Evolutionary conservation across 345 rosid genomes (phyloP), one percentile per base, ranked within the genome.

Genomic region (Eucalyptus pumila): DNA sequence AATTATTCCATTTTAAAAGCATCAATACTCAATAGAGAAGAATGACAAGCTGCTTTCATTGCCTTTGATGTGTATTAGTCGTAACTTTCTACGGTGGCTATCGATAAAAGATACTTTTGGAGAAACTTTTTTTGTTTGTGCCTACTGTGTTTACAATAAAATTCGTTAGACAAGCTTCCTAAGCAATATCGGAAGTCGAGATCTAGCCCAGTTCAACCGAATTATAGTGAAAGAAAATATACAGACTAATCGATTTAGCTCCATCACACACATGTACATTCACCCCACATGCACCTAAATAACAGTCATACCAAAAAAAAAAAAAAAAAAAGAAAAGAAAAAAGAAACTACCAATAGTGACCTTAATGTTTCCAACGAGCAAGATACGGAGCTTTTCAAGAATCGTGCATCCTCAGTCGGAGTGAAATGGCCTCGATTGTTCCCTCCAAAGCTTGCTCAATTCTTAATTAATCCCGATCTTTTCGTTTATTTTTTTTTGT

Each of bases 11-110:
- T 60, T 26, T 60, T 60, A 60, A 26, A 27, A 27, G 14, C 67
- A 60, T 26, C 32, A 27, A 60, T 27, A 27, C 30, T 60, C 67
- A 60, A 5, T 27, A 60, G n/a, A 26, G 67, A 60, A 27, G 14
- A 11, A 60, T 26, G n/a, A 27, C 65, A 3, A 11, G n/a, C 8
- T 58, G 65, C 65, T 26, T 58, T 58, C n/a, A 58, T 58, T 27
- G n/a, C 65, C 67, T 11, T 27, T 26, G n/a, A 60, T 5, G 32
- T 4, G 7, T 60, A 11, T 60, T 26, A 27, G 67, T 60, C 67
- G 0, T 27, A 60, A 60, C 67, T 60, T 27, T 60, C 32, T 60
- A 60, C 1, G 62, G 3, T 60, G 27, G n/a, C 11, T 0, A 14
- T 60, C 2, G 15, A 26, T 5, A 1, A 72, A 72, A 3, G 27